Evolutionary conservation across 2,329 filamentous ascomycete genomes (phyloP), one percentile per base, ranked within the genome.

Genomic region (Penicillium sp.): DNA sequence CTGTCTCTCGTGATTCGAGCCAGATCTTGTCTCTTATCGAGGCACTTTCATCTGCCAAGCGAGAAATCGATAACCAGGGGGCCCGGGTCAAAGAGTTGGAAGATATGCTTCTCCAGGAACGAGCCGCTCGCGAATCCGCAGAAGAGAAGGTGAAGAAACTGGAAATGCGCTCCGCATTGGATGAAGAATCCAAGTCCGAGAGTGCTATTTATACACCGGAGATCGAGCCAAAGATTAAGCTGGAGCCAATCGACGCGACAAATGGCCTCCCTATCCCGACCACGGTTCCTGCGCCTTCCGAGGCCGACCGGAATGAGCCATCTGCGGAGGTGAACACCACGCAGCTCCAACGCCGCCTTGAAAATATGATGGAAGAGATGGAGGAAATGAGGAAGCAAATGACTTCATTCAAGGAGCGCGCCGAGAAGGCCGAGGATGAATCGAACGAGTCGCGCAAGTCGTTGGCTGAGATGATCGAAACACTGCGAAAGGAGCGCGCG

Each of bases 21-120:
- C 91, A 96, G 64, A 90, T 96, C 48, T 76, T 92, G 5, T 85
- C 89, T 16, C 78, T 99, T 13, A 90, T 91, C 6, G 91, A 96
- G 63, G 90, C 90, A 18, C 76, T 99, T 39, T 89, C 87, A 48
- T 85, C 83, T 52, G 89, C 92, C 9, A 95, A 90, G 74, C 88
- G 87, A 62, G 92, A 96, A 67, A 84, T 96, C 38, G 91, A 95
- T 63, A 82, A 80, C n/a, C 91, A 96, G 68, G 85, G 84, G 45
- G 80, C 84, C 38, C 85, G 89, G 27, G 85, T 97, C 69, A 87
- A 86, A 61, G 88, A 92, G 62, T 76, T 97, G 11, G 92, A 97
- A 68, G 81, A 84, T 51, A 79, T 89, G 73, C 77, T 97, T 39
- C 83, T 81, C 44, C 85, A 87, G 65, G 94, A 99, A 71, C 83